Evolutionary conservation across 2,329 filamentous ascomycete species (phyloP).

Genomic region (Ophiostoma sp.): DNA sequence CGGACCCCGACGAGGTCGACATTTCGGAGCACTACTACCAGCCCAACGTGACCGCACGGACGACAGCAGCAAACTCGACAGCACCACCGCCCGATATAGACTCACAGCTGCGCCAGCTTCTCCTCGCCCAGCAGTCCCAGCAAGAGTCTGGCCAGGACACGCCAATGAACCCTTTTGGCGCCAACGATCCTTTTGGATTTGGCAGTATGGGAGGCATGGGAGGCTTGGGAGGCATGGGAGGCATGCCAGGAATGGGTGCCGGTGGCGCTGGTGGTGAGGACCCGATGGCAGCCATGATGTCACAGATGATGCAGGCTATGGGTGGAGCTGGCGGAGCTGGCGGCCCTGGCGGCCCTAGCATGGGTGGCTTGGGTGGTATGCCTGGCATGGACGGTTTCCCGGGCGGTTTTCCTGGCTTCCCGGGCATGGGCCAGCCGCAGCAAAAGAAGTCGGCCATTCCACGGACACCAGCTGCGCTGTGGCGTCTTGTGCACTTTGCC

Average conservation of each 20-base stretch:
- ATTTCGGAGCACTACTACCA: conserved; percentile 70
- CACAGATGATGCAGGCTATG: conserved; percentile 61
- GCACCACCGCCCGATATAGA: conserved; percentile 40
- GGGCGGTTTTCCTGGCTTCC: conserved; percentile 37
- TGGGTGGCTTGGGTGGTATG: conserved; percentile 13
- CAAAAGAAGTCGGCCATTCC: conserved; percentile 32
- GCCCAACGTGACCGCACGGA: conserved; percentile 41
- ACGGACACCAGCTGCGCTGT: conserved; percentile 45
- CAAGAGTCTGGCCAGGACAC: conserved; percentile 27
- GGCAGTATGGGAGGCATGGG: conserved; percentile 20
- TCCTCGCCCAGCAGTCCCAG: conserved; percentile 37
- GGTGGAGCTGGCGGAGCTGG: conserved; percentile 35
- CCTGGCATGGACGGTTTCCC: conserved; percentile 26
- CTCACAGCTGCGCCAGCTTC: conserved; percentile 58
- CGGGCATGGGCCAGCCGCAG: conserved; percentile 35
- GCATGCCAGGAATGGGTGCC: conserved; percentile 22
- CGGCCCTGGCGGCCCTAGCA: conserved; percentile 27
- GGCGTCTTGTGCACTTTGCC: conserved; percentile 68
- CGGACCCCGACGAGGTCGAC: conserved; percentile 70
- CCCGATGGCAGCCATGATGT: conserved; percentile 68
- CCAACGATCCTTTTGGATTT: conserved; percentile 19
- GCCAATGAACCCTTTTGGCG: conserved; percentile 20
- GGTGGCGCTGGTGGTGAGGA: conserved; percentile 43
- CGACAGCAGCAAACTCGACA: conserved; percentile 31
- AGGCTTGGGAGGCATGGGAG: conserved; percentile 26